Conservation (phyloP, 2,329 filamentous ascomycete species). For the Cercospora nicotianae region DNA sequence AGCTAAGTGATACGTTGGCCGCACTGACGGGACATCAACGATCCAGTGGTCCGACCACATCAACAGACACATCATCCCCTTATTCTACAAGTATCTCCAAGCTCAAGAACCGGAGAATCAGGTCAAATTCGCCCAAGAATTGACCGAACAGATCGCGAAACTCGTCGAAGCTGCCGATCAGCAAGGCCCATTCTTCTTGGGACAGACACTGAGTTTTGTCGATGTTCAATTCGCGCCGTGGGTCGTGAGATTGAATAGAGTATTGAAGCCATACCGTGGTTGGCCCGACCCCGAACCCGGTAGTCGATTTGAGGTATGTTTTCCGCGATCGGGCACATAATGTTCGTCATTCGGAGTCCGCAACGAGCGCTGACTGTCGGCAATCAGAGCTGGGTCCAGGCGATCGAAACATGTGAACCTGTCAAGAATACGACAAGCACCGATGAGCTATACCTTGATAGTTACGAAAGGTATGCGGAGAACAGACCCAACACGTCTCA, state of each 20-base stretch:
- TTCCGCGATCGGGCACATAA: not conserved
- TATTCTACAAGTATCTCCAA: constrained; percentile 73
- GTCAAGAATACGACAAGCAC: constrained; percentile 67
- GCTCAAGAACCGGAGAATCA: constrained; percentile 62
- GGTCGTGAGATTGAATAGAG: constrained; percentile 66
- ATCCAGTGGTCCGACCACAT: constrained; percentile 74
- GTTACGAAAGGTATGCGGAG: constrained; percentile 64
- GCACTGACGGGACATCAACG: not conserved
- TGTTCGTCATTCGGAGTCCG: not conserved
- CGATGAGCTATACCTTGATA: constrained; percentile 66
- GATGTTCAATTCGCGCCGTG: constrained; percentile 77
- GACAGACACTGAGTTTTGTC: constrained; percentile 60
- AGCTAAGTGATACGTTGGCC: not conserved
- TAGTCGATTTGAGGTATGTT: constrained; percentile 58
- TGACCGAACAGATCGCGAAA: constrained; percentile 66
- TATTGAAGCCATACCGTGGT: constrained; percentile 63
- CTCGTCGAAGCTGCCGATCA: constrained; percentile 58
- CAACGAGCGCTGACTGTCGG: not conserved
- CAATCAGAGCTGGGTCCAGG: constrained; percentile 61
- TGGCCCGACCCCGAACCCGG: constrained; percentile 66
- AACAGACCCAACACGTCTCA: constrained; percentile 61
- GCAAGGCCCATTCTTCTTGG: constrained; percentile 69
- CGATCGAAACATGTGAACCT: constrained; percentile 64
- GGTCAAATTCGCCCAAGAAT: constrained; percentile 57
- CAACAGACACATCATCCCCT: constrained; percentile 72